Evolutionary conservation across 1,139 yeast species (phyloP), one percentile per base, ranked within the genome.

Genomic region (Hansenula anomala): DNA sequence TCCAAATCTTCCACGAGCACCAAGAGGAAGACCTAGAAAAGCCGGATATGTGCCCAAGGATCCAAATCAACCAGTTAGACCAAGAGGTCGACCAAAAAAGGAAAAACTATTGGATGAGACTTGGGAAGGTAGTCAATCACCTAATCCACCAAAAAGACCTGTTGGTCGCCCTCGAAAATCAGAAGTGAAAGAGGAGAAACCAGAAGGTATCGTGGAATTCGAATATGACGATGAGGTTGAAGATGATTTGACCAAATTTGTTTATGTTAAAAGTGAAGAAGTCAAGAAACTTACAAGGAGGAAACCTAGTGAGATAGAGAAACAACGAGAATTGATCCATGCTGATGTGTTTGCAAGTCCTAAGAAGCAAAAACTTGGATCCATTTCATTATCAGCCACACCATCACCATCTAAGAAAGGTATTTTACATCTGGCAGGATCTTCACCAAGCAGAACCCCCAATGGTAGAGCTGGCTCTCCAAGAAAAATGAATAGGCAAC

Each of bases 391-490:
- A n/a, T 26, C 44, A 2, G 30, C 38, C 6, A 17, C 29, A 12
- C 24, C 15, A 17, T 46, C 55, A 13, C 53, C 64, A 9, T 59
- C 65, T 3, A 54, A 48, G 30, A 45, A 47, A 34, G 56, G 58
- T 20, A 24, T 53, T 7, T 13, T 44, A 3, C 28, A 36, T 1
- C 63, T 34, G 7, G 13, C 24, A 7, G 31, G 19, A 2, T 16
- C 34, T 1, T 48, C 55, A n/a, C 52, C 71, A 2, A 53, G 54
- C 0, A 59, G 49, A 36, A 63, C 70, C 0, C 72, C 72, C 6
- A 66, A 55, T 46, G 78, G 78, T 1, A 52, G 77, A 37, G 68
- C 74, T 2, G 78, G 78, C 0, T 56, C 67, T 22, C 59, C 56
- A 19, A 41, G 44, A 23, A 50, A 45, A n/a, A n/a, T n/a, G 26